Base-by-base conservation (phyloP, 306 rosid genomes). In the Citrullus colocynthis region DNA sequence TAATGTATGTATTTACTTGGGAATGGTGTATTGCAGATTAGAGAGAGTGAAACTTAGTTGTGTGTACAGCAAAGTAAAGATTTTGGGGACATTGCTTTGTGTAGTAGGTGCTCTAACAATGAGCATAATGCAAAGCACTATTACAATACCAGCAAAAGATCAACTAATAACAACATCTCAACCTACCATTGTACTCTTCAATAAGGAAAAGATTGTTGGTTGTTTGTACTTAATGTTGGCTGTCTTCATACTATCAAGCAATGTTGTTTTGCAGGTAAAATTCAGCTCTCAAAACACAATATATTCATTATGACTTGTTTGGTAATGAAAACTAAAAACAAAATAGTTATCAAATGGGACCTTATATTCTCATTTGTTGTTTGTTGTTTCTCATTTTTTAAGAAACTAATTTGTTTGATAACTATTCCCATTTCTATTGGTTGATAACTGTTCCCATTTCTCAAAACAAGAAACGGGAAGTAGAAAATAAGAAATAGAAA, bases 41-140 rank as follows among this genome's bases (percentile, higher is more conserved):
- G 98, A 92, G 96, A 90, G 52, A 82, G 83, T 94, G 6, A 81
- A 87, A 66, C 51, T 89, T 37, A 78, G 86, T 75, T 89, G 93
- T 74, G 15, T 48, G 6, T 83, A 88, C 82, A 86, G 98, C 81
- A 84, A 78, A 81, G 76, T 94, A 34, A 94, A 92, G 88, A 90
- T 92, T 51, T 7, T 90, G 64, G 98, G 97, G 37, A 89, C 98
- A 57, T n/a, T 87, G 82, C 79, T 94, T 7, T 91, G 95, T 41
- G 96, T 94, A 1, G 75, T 86, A 30, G 97, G 97, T 3, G 97
- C 97, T 80, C 37, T 94, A 24, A 66, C 87, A 78, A 82, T 90
- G 95, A 92, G 98, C 88, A 52, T 92, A 78, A 88, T 89, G 85
- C 96, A 90, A 24, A 92, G 97, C 79, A 74, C 85, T 32, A 30